Conservation (phyloP, 2,329 filamentous ascomycete species). For the Alternaria novae-zelandiae region DNA sequence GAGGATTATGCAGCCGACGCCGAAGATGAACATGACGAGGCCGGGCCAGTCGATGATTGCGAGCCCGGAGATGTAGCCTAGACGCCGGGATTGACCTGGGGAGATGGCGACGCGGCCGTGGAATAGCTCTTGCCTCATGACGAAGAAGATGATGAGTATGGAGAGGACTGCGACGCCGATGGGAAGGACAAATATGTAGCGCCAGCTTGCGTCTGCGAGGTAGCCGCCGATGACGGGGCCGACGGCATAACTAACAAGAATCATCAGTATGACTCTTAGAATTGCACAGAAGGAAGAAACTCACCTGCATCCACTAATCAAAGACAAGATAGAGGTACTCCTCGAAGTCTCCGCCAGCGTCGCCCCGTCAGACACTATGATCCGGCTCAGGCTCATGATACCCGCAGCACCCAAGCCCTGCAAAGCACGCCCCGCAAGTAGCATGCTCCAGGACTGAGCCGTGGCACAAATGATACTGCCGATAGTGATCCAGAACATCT, state of each 20-base stretch:
- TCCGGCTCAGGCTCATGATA: constrained; percentile 65
- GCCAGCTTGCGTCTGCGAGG: constrained; percentile 63
- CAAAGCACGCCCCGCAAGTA: constrained; percentile 68
- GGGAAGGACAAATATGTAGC: constrained; percentile 69
- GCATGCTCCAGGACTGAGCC: constrained; percentile 63
- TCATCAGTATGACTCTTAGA: too few species aligned
- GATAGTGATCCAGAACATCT: constrained; percentile 59
- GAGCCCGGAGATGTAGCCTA: constrained; percentile 41
- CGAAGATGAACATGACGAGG: constrained; percentile 42
- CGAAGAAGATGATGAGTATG: constrained; percentile 61
- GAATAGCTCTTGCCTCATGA: constrained; percentile 66
- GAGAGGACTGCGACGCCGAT: constrained; percentile 50
- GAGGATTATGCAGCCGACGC: constrained; percentile 47
- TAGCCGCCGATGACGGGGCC: constrained; percentile 69
- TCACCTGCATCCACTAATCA: constrained; percentile 62
- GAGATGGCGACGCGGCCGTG: constrained; percentile 54
- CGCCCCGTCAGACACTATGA: constrained; percentile 70
- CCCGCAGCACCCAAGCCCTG: constrained; percentile 69
- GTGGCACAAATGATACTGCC: constrained; percentile 68
- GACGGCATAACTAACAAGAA: constrained; percentile 57
- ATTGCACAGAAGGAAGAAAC: neutral
- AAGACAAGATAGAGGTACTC: constrained; percentile 69
- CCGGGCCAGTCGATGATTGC: constrained; percentile 56
- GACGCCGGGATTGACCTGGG: constrained; percentile 36
- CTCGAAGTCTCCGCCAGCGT: constrained; percentile 73